A percentile compares a stretch with the other conserved stretches of the same genome.
Evolutionary conservation across 2,329 filamentous ascomycete genomes (phyloP).

Genomic region (Lasiodiplodia hormozganensis): DNA sequence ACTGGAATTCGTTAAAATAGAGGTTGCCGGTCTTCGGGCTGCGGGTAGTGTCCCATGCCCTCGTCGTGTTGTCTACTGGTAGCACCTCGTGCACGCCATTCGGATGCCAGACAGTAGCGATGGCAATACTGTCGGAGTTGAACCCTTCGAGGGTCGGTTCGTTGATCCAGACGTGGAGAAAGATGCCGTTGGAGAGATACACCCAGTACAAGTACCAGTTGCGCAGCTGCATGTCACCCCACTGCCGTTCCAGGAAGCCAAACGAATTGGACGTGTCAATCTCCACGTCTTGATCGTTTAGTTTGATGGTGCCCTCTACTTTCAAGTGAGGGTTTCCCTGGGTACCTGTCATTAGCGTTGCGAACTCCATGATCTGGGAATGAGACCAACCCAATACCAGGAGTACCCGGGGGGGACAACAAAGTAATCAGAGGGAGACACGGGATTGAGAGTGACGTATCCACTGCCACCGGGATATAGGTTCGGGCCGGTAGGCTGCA

Average conservation of each 20-base stretch:
- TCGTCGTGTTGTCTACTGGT: neutral
- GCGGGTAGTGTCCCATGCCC: neutral
- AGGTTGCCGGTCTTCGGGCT: neutral
- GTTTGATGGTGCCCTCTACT: neutral
- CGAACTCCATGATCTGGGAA: neutral
- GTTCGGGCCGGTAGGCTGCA: neutral
- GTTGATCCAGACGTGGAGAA: neutral
- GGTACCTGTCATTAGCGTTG: neutral
- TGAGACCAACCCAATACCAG: constrained; percentile 2
- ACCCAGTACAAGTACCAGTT: constrained; percentile 5
- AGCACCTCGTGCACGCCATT: neutral
- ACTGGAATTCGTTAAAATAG: neutral
- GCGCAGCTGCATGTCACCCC: neutral
- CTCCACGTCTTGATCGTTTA: neutral
- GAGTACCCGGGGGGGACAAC: neutral
- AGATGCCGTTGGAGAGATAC: neutral
- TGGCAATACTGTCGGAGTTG: neutral
- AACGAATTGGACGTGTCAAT: neutral
- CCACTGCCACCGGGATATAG: neutral
- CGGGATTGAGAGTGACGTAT: neutral
- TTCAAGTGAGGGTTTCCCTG: neutral
- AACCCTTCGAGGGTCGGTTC: neutral
- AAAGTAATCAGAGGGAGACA: neutral
- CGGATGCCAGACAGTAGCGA: neutral
- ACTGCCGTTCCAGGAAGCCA: neutral